These are phyloP conservation scores for Fusarium newnesense DNA, from an alignment of 2,329 filamentous ascomycete species.

Conservation along the genomic window DNA sequence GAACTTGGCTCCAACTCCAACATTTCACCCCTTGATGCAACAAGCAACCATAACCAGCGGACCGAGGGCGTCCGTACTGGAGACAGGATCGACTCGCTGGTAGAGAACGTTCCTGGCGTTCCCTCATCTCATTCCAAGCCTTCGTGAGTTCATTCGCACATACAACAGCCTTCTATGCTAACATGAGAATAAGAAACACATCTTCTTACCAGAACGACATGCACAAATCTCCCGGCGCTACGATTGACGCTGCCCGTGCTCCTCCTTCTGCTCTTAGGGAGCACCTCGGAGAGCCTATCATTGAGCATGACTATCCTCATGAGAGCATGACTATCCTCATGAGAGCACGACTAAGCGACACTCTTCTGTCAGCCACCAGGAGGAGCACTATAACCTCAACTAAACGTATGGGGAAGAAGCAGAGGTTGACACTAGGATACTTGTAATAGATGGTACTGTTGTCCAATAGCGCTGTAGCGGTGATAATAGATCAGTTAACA, in stretches of 20 bases:
- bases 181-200: not conserved
- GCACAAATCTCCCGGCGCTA: not conserved
- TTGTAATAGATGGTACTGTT: not conserved
- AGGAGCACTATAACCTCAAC: constrained; percentile 41
- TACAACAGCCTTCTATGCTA: fast-evolving
- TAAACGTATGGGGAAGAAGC: not conserved
- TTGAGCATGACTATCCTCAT: constrained; percentile 47
- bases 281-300: constrained; percentile 42
- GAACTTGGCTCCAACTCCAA: not conserved
- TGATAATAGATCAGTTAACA: fast-evolving
- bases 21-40: not conserved
- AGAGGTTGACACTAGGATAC: fast-evolving
- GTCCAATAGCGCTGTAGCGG: fast-evolving
- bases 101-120: constrained; percentile 25
- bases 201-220: not conserved
- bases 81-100: constrained; percentile 21
- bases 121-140: constrained; percentile 5
- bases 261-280: constrained; percentile 42
- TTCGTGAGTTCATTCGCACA: not conserved
- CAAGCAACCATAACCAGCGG: not conserved
- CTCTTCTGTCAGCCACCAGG: constrained; percentile 46
- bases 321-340: constrained; percentile 45
- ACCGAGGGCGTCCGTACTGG: constrained; percentile 25
- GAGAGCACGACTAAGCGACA: constrained; percentile 46
- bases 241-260: constrained; percentile 39